phyloP scores from a whole-genome alignment of 2,329 filamentous ascomycete species.

The Gremmenia infestans region DNA sequence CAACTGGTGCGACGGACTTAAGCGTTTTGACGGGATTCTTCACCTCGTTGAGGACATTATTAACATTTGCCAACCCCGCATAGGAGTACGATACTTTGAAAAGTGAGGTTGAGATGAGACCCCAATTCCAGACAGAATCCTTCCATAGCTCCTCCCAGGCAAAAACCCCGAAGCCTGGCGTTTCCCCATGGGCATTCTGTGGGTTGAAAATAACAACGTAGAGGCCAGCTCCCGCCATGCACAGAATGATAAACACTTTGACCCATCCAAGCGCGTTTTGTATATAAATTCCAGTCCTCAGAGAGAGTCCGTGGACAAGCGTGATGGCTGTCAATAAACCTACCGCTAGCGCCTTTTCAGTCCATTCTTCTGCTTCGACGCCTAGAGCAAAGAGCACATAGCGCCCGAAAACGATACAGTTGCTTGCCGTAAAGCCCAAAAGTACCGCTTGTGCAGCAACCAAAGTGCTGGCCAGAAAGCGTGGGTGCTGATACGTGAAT shows the following conservation, averaged over 20 bases:
- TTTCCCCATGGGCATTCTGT: constrained; percentile 17
- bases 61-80: constrained; percentile 49
- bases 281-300: constrained; percentile 51
- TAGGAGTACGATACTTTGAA: constrained; percentile 54
- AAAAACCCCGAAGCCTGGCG: constrained; percentile 19
- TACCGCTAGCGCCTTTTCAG: constrained; percentile 39
- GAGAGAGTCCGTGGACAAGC: constrained; percentile 53
- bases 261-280: constrained; percentile 60
- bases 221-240: constrained; percentile 57
- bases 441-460: constrained; percentile 47
- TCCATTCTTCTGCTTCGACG: constrained; percentile 40
- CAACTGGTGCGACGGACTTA: constrained; percentile 50
- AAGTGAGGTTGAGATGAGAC: constrained; percentile 50
- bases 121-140: constrained; percentile 64
- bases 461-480: constrained; percentile 47
- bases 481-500: constrained; percentile 47
- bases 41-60: constrained; percentile 54
- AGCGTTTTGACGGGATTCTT: constrained; percentile 52
- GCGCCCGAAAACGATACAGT: constrained; percentile 47
- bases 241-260: constrained; percentile 54
- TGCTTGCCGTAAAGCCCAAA: constrained; percentile 47
- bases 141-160: constrained; percentile 54
- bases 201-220: constrained; percentile 48
- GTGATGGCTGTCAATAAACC: constrained; percentile 53
- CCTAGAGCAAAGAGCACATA: constrained; percentile 44